phyloP scores from a whole-genome alignment of 768 basidiomycete genomes.

The Tulasnella sp. region DNA sequence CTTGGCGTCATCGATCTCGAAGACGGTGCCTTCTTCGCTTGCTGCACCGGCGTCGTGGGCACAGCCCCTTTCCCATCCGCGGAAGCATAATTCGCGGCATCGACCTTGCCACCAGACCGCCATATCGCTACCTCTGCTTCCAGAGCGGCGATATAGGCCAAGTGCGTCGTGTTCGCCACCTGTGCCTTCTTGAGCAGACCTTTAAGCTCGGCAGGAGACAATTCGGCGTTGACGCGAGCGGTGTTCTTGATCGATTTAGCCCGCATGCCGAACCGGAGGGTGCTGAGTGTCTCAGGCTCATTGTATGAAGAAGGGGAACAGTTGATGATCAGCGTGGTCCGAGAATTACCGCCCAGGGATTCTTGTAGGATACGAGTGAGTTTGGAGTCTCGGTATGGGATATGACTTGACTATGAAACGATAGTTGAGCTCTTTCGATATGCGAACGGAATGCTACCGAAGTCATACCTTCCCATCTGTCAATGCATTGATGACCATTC shows the following conservation, averaged over 20 bases:
- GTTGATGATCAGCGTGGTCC: constrained; percentile 97
- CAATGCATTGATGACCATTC: constrained; percentile 98
- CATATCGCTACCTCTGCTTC: constrained; percentile 87
- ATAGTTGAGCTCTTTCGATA: constrained; percentile 8
- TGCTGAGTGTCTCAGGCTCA: constrained; percentile 90
- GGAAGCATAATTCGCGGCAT: constrained; percentile 70
- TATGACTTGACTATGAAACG: constrained; percentile 68
- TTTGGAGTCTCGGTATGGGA: constrained; percentile 98
- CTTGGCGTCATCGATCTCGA: constrained; percentile 64
- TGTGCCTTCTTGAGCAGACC: constrained; percentile 82
- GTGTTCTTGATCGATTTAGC: constrained; percentile 99
- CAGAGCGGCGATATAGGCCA: constrained; percentile 78
- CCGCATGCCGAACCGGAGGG: constrained; percentile 97
- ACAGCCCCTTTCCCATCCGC: constrained; percentile 47
- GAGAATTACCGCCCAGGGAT: constrained; percentile 88
- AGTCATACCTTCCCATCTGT: constrained; percentile 84
- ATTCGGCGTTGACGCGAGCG: constrained; percentile 95
- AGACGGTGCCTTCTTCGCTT: constrained; percentile 38
- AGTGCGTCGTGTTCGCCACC: constrained; percentile 67
- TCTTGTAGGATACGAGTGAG: constrained; percentile 98
- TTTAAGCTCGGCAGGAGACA: constrained; percentile 94
- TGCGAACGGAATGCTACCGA: neutral
- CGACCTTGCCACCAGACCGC: constrained; percentile 78
- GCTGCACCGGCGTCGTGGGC: constrained; percentile 29
- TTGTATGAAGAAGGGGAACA: constrained; percentile 98